Conservation (phyloP, 495 filamentous ascomycete genomes). For the Hypoxylon perforatum region DNA sequence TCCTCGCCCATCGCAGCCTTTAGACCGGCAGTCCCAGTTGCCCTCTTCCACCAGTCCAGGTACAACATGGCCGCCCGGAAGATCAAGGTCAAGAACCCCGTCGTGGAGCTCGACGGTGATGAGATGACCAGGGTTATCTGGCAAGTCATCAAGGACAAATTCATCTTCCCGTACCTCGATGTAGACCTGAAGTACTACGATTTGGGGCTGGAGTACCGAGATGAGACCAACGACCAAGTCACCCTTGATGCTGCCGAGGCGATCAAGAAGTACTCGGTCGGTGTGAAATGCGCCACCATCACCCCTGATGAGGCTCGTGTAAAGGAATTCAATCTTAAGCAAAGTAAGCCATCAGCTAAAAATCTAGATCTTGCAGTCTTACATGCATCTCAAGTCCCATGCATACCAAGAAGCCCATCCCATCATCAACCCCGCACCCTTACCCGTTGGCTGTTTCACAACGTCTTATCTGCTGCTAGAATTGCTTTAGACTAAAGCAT, state of each 20-base stretch:
- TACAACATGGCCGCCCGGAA: constrained; percentile 59
- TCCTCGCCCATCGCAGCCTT: constrained; percentile 33
- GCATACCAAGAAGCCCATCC: constrained; percentile 13
- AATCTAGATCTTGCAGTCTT: constrained; percentile 14
- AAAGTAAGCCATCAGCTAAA: constrained; percentile 68
- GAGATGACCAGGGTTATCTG: constrained; percentile 99
- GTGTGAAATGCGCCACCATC: constrained; percentile 99
- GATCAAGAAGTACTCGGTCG: constrained; percentile 97
- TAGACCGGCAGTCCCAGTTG: constrained; percentile 41
- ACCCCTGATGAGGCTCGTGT: constrained; percentile 97
- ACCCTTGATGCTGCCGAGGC: constrained; percentile 94
- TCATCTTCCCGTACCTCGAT: constrained; percentile 93
- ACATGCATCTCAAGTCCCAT: constrained; percentile 16
- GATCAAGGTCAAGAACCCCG: constrained; percentile 97
- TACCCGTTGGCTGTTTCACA: constrained; percentile 7
- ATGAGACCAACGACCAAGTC: constrained; percentile 95
- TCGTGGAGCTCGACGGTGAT: constrained; percentile 97
- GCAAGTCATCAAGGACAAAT: constrained; percentile 98
- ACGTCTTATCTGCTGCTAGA: background rate
- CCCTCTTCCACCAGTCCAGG: constrained; percentile 46
- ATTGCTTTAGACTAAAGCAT: constrained; percentile 2
- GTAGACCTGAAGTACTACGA: constrained; percentile 99
- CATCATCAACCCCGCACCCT: constrained; percentile 19
- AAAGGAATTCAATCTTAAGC: constrained; percentile 97
- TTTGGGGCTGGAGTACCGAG: constrained; percentile 91